Base-by-base conservation (phyloP, 176 grass and related monocot species). In the Echinochloa phyllopogon region DNA sequence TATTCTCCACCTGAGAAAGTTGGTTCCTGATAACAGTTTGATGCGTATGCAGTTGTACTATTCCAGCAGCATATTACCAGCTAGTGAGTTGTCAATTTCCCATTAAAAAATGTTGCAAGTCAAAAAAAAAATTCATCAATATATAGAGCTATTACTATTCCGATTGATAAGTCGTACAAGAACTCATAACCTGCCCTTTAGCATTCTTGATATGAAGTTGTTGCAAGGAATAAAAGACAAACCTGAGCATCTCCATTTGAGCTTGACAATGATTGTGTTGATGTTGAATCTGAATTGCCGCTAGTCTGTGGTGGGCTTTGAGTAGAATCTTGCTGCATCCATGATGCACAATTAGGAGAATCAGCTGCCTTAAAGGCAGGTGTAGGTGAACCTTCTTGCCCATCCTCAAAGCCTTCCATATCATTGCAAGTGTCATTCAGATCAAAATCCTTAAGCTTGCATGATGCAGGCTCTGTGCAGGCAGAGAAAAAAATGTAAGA, bases 161-260 rank as follows among this genome's bases (percentile, higher is more conserved):
- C 27, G 44, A 42, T 15, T 13, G 12, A 41, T 62, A 62, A 76
- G 68, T 58, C 37, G 53, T 69, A 69, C 45, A 12, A 72, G 62
- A 40, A 80, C 47, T 65, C 44, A 24, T 48, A 67, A 74, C 43
- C 10, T 25, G 8, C 50, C 50, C 2, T 60, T 74, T 36, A 74
- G 18, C 60, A 50, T 87, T 87, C 2, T 72, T 77, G 61, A 51
- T 24, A 52, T 69, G 41, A 76, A 58, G 37, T 50, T 38, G 16
- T 61, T 76, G 51, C 62, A 80, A 79, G 51, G 59, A 80, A 80
- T 18, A 68, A 81, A 75, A 74, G 21, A 55, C 51, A 88, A 87
- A 96, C 97, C 94, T 94, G 94, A 89, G 87, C 71, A 47, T 91
- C 97, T 87, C 88, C 97, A 94, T 96, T 94, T 66, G 94, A 99